Evolutionary conservation across 2,329 filamentous ascomycete genomes (phyloP).

Genomic region (Apiospora malaysiana): DNA sequence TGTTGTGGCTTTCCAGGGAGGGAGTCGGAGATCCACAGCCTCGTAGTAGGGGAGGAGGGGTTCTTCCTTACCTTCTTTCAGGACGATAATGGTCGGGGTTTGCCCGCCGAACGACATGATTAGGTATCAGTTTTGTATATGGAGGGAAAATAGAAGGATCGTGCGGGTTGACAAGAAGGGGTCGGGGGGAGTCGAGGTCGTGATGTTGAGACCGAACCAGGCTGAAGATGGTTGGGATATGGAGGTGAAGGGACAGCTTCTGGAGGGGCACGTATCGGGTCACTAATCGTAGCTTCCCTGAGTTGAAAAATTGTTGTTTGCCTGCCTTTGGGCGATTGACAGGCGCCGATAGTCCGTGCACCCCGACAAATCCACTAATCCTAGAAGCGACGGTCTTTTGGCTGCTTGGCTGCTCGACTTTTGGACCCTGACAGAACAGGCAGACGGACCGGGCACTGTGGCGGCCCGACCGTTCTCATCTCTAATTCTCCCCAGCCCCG

Average conservation of each 20-base stretch:
- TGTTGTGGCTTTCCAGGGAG: constrained; percentile 23
- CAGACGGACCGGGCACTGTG: constrained; percentile 3
- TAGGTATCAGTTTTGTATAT: background rate
- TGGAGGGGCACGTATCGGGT: constrained; percentile 16
- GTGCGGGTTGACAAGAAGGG: background rate
- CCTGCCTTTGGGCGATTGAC: constrained; percentile 13
- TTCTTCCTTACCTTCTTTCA: constrained; percentile 83
- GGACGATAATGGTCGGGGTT: constrained; percentile 96
- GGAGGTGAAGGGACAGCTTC: constrained; percentile 15
- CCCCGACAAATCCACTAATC: background rate
- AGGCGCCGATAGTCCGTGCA: constrained; percentile 15
- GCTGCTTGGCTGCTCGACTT: background rate
- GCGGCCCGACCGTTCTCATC: constrained; percentile 4
- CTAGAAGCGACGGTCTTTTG: background rate
- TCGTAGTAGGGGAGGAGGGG: constrained; percentile 32
- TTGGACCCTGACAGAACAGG: background rate
- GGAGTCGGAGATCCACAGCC: constrained; percentile 38
- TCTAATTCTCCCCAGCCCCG: background rate
- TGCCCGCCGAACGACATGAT: constrained; percentile 95
- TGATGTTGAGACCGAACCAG: constrained; percentile 8
- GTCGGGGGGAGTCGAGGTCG: background rate
- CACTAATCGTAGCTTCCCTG: constrained; percentile 17
- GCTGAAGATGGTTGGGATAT: constrained; percentile 10
- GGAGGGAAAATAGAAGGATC: background rate
- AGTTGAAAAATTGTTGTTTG: constrained; percentile 17